These are phyloP conservation scores for Ilex asprella DNA, from an alignment of 257 asterid species.

Conservation along the genomic window DNA sequence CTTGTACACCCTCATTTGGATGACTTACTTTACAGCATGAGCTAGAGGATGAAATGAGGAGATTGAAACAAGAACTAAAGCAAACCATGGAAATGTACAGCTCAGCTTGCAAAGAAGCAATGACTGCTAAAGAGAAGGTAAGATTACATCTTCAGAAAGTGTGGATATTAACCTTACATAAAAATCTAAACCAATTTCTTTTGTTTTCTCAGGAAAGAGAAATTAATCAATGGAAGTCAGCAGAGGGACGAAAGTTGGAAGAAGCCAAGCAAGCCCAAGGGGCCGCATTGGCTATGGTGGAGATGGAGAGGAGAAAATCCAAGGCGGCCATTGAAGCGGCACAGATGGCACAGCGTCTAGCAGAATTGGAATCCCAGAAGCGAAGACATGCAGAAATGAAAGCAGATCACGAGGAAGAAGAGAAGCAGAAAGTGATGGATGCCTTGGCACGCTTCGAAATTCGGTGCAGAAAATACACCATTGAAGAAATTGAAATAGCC, in stretches of 20 bases:
- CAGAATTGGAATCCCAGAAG: constrained; percentile 63
- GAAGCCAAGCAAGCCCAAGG: constrained; percentile 41
- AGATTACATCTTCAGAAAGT: neutral
- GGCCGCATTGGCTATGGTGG: constrained; percentile 45
- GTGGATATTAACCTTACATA: neutral
- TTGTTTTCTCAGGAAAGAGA: constrained; percentile 36
- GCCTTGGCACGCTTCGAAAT: neutral
- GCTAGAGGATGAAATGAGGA: neutral
- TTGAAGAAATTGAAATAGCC: neutral
- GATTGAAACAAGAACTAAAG: neutral
- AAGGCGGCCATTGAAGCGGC: constrained; percentile 76
- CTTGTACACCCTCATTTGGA: neutral
- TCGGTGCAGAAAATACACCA: neutral
- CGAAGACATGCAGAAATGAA: constrained; percentile 53
- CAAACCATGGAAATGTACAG: neutral
- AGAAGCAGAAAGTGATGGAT: neutral
- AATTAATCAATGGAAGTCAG: constrained; percentile 28
- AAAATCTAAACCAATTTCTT: neutral
- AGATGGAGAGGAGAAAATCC: constrained; percentile 65
- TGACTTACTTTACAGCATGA: neutral
- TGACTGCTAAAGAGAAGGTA: neutral
- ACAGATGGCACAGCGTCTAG: constrained; percentile 58
- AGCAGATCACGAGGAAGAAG: constrained; percentile 44
- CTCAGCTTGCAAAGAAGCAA: constrained; percentile 5
- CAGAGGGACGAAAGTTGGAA: constrained; percentile 31